phyloP scores from a whole-genome alignment of 371 early-diverging fungal species.

The Coemansia sp. region DNA sequence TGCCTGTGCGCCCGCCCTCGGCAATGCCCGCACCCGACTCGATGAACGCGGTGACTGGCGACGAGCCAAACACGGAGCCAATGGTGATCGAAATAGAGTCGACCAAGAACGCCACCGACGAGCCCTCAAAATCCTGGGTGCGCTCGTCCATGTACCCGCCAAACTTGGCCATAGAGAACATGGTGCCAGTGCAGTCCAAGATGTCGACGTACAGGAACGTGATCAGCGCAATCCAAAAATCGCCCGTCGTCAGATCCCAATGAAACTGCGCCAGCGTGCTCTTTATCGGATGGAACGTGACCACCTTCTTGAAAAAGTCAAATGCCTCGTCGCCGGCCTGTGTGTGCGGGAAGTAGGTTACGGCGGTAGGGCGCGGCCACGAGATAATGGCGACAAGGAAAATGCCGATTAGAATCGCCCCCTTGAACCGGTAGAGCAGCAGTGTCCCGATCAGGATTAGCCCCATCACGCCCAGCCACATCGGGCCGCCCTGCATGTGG shows the following conservation, averaged over 20 bases:
- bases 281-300: conserved; percentile 62
- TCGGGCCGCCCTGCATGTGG: conserved; percentile 66
- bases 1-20: conserved; percentile 77
- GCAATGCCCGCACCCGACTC: conserved; percentile 80
- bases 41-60: conserved; percentile 75
- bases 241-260: conserved; percentile 61
- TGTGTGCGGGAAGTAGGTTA: conserved; percentile 76
- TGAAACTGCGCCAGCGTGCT: conserved; percentile 62
- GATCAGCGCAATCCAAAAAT: conserved; percentile 77
- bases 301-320: conserved; percentile 71
- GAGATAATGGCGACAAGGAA: conserved; percentile 61
- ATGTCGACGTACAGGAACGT: conserved; percentile 82
- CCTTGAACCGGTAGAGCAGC: conserved; percentile 65
- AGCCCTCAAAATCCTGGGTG: conserved; percentile 75
- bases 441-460: conserved; percentile 67
- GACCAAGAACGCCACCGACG: conserved; percentile 67
- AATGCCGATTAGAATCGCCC: conserved; percentile 72
- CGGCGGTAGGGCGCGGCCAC: conserved; percentile 52
- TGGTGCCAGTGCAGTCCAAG: conserved; percentile 74
- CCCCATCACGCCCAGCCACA: conserved; percentile 74
- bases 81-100: conserved; percentile 67
- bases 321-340: conserved; percentile 62
- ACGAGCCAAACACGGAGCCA: conserved; percentile 70
- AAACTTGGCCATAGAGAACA: conserved; percentile 80
- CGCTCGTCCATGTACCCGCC: conserved; percentile 71